Evolutionary conservation across 345 rosid species (phyloP).

Genomic region (Linum tenue): DNA sequence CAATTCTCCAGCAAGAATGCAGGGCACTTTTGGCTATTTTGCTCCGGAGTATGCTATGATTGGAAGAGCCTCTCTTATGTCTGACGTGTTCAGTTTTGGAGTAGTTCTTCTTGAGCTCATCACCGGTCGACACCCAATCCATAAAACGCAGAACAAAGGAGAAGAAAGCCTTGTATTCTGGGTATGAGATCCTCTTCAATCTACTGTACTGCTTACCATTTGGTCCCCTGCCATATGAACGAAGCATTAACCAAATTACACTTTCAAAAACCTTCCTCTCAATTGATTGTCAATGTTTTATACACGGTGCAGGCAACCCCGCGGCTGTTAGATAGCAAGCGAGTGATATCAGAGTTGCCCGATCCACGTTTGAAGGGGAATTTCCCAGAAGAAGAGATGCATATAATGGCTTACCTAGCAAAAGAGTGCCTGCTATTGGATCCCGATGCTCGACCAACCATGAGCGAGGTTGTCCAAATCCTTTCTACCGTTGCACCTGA

Average conservation of each 20-base stretch:
- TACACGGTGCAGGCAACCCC: constrained; percentile 56
- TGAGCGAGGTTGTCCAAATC: constrained; percentile 96
- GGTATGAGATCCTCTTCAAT: constrained; percentile 34
- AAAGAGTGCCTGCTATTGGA: constrained; percentile 86
- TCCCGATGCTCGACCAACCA: constrained; percentile 88
- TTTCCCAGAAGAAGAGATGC: constrained; percentile 80
- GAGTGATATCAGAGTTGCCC: constrained; percentile 62
- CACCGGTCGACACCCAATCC: constrained; percentile 84
- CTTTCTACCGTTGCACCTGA: constrained; percentile 78
- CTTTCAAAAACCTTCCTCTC: background rate
- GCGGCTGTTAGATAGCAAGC: constrained; percentile 57
- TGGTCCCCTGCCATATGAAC: background rate
- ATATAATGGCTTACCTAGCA: constrained; percentile 87
- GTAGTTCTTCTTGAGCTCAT: constrained; percentile 93
- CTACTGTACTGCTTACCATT: background rate
- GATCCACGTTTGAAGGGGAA: constrained; percentile 64
- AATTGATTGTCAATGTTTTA: background rate
- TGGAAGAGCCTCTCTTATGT: constrained; percentile 88
- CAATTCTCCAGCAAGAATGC: constrained; percentile 88
- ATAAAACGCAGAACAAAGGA: constrained; percentile 50
- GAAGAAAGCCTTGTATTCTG: constrained; percentile 94
- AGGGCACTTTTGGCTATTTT: constrained; percentile 95
- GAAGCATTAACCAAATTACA: background rate
- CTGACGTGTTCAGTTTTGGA: constrained; percentile 97
- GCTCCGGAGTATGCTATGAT: constrained; percentile 95